Evolutionary conservation across 768 basidiomycete species (phyloP).

Genomic region (Mycena alexandri): DNA sequence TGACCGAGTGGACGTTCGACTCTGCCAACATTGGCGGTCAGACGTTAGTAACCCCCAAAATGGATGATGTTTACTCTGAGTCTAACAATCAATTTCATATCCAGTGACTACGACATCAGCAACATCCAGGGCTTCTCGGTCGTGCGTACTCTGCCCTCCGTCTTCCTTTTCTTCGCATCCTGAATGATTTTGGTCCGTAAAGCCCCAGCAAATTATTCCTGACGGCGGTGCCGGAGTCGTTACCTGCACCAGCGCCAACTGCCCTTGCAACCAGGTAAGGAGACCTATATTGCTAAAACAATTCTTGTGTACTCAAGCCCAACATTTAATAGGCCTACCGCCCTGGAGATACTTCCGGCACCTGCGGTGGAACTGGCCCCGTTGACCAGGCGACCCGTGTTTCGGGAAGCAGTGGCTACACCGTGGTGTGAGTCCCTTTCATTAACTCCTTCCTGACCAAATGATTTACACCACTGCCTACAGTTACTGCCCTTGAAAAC

Average conservation of each 20-base stretch:
- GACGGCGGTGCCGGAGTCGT: conserved; percentile 13
- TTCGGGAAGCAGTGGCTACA: conserved; percentile 5
- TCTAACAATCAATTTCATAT: neutral
- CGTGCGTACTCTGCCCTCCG: neutral
- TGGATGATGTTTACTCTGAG: neutral
- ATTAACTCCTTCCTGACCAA: no score
- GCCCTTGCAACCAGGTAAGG: conserved; percentile 28
- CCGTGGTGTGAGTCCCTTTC: conserved; percentile 14
- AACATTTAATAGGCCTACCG: conserved; percentile 19
- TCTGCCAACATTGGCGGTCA: conserved; percentile 20
- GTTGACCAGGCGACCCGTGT: conserved; percentile 21
- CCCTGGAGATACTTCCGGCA: conserved; percentile 23
- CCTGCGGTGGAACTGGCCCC: conserved; percentile 27
- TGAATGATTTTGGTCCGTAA: neutral
- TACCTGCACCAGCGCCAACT: conserved; percentile 27
- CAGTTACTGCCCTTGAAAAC: no score
- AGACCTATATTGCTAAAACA: neutral
- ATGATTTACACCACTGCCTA: no score
- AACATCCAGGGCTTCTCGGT: conserved; percentile 36
- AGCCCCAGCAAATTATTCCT: conserved; percentile 27
- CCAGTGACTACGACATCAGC: conserved; percentile 35
- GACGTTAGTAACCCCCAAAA: neutral
- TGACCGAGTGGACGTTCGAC: conserved; percentile 30
- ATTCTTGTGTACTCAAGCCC: neutral
- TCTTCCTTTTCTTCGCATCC: neutral